Evolutionary conservation across 78 protist species (phyloP), one percentile per base, ranked within the genome.

Genomic region (Chrysochromulina parva): DNA sequence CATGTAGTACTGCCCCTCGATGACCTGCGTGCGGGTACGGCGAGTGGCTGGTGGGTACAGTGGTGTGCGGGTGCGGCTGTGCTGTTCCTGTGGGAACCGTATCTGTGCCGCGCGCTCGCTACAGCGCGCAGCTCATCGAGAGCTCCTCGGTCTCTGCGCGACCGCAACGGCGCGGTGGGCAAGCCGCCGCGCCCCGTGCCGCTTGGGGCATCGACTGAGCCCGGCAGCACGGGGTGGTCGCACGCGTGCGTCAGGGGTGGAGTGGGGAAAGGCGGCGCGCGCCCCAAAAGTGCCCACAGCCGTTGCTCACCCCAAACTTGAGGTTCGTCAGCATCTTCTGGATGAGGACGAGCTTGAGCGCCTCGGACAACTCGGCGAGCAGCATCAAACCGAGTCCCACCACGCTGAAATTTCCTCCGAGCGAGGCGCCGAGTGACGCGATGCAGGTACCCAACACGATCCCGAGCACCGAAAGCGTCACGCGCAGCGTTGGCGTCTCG

Each of bases 281-380:
- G 50, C 50, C 38, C 9, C 50, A 3, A 6, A 38, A 38, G 60
- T 11, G 6, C 20, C 60, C 60, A 13, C 60, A 13, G 60, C 60
- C 60, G 60, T 11, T 5, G 20, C 38, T 4, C 80, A 76, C 92
- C 59, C 82, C 66, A 38, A 90, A 74, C 48, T 74, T 90, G 86
- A 62, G 54, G 57, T 90, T 78, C 28, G 11, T n/a, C 62, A 90
- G 88, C 67, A 90, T 7, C 60, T 90, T 90, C 59, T 90, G 92
- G 48, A 87, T 90, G 55, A 90, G 71, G 50, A 90, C 92, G 53
- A 90, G 87, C 81, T 71, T 65, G 28, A 90, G 1, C 47, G 87
- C 92, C 87, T 90, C 92, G 67, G 26, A 62, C 20, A 4, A 0
- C 67, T 53, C 62, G 26, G 88, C 85, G 80, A 22, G 0, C n/a